Evolutionary conservation across 1,139 yeast species (phyloP).

Genomic region (Arxiozyma telluris): DNA sequence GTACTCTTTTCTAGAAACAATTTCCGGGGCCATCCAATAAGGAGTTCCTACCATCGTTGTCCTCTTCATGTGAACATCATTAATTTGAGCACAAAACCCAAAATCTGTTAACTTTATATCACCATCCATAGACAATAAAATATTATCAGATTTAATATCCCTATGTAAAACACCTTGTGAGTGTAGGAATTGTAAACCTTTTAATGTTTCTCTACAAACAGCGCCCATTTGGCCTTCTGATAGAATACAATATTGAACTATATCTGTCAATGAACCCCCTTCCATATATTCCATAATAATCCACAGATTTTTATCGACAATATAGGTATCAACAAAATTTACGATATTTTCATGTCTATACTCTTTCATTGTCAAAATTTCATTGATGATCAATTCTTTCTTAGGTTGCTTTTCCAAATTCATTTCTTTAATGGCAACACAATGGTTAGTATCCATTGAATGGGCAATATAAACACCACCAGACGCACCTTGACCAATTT

Average conservation of each 20-base stretch:
- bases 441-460: slow-evolving; percentile 47
- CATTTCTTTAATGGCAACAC: slow-evolving; percentile 95
- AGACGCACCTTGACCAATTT: slow-evolving; percentile 97
- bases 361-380: slow-evolving; percentile 89
- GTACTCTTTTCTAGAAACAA: slow-evolving; percentile 84
- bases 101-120: slow-evolving; percentile 84
- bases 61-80: slow-evolving; percentile 74
- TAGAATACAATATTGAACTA: slow-evolving; percentile 90
- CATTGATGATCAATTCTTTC: slow-evolving; percentile 88
- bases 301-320: slow-evolving; percentile 74
- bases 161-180: slow-evolving; percentile 92
- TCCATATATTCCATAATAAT: slow-evolving; percentile 98
- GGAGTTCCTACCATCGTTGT: slow-evolving; percentile 99
- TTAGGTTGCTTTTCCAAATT: slow-evolving; percentile 88
- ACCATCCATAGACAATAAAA: slow-evolving; percentile 72
- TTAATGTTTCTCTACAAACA: slow-evolving; percentile 82
- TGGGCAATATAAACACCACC: slow-evolving; percentile 96
- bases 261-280: slow-evolving; percentile 93
- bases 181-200: slow-evolving; percentile 80
- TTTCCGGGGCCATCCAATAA: slow-evolving; percentile 99
- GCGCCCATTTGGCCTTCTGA: slow-evolving; percentile 96
- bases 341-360: slow-evolving; percentile 86
- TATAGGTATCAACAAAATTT: slow-evolving; percentile 78
- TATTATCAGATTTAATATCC: slow-evolving; percentile 92
- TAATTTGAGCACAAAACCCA: slow-evolving; percentile 85